phyloP scores from a whole-genome alignment of 345 rosid genomes.

The Aquilaria sinensis region DNA sequence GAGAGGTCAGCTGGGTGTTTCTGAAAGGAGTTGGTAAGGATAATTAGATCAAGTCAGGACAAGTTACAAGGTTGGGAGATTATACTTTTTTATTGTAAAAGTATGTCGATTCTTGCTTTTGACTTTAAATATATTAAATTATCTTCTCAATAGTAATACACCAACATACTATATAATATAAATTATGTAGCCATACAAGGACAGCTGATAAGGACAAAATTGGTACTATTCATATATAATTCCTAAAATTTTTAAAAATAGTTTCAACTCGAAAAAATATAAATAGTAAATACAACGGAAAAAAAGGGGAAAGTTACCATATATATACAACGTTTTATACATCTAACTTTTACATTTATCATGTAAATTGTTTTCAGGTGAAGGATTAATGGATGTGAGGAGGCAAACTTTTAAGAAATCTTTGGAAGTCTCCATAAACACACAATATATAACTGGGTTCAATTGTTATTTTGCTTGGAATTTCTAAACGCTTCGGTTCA shows the following conservation, averaged over 20 bases:
- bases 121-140: slow-evolving; percentile 7
- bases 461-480: slow-evolving; percentile 6
- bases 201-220: too few relatives aligned
- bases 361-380: too few relatives aligned
- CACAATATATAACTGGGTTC: slow-evolving; percentile 2
- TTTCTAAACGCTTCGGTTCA: slow-evolving; percentile 14
- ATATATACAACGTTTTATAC: too few relatives aligned
- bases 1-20: too few relatives aligned
- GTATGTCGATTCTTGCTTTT: background rate
- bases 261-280: too few relatives aligned
- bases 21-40: slow-evolving; percentile 11
- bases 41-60: slow-evolving; percentile 6
- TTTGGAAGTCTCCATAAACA: background rate
- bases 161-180: background rate
- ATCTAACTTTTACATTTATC: too few relatives aligned
- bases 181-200: background rate
- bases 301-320: too few relatives aligned
- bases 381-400: too few relatives aligned
- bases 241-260: too few relatives aligned
- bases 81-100: background rate
- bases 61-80: slow-evolving; percentile 5
- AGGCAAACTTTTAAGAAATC: too few relatives aligned
- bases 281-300: too few relatives aligned
- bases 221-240: too few relatives aligned
- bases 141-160: background rate